phyloP scores from a whole-genome alignment of 352 stramenopile genomes.

The Pythium scleroteichum region DNA sequence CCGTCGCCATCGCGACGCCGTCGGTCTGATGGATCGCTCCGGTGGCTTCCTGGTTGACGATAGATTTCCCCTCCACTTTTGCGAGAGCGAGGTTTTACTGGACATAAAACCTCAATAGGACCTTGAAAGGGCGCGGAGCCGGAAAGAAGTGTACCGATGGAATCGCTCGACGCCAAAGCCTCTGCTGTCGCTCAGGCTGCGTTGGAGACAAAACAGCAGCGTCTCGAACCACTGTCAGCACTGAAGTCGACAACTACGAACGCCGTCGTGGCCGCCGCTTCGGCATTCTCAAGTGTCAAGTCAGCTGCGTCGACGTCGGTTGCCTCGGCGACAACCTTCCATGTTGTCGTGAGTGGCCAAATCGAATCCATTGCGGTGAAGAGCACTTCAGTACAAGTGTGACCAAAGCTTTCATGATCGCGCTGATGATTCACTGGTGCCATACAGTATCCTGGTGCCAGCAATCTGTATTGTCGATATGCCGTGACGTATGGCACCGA shows the following conservation, averaged over 20 bases:
- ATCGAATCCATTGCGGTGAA: constrained; percentile 55
- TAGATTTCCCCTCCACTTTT: constrained; percentile 21
- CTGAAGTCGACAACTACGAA: neutral
- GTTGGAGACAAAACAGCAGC: neutral
- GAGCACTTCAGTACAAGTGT: too few species aligned
- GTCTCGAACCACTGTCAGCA: neutral
- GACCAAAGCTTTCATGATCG: too few species aligned
- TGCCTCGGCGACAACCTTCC: constrained; percentile 33
- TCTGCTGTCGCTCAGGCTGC: constrained; percentile 10
- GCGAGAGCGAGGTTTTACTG: constrained; percentile 25
- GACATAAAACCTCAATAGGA: constrained; percentile 17
- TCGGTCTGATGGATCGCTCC: constrained; percentile 11
- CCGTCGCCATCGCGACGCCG: constrained; percentile 27
- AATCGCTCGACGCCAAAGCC: neutral
- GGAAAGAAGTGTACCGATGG: constrained; percentile 21
- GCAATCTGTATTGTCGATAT: constrained; percentile 94
- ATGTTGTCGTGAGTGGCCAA: constrained; percentile 63
- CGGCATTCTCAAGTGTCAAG: constrained; percentile 2
- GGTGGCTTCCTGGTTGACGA: constrained; percentile 4
- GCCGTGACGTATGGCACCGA: constrained; percentile 90
- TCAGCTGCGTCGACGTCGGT: constrained; percentile 1
- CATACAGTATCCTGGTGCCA: constrained; percentile 63
- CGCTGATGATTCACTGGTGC: neutral
- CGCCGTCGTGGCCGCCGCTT: neutral
- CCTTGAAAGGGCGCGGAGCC: constrained; percentile 13